phyloP scores from a whole-genome alignment of 805 yeast genomes.

The Teunomyces tritomae region DNA sequence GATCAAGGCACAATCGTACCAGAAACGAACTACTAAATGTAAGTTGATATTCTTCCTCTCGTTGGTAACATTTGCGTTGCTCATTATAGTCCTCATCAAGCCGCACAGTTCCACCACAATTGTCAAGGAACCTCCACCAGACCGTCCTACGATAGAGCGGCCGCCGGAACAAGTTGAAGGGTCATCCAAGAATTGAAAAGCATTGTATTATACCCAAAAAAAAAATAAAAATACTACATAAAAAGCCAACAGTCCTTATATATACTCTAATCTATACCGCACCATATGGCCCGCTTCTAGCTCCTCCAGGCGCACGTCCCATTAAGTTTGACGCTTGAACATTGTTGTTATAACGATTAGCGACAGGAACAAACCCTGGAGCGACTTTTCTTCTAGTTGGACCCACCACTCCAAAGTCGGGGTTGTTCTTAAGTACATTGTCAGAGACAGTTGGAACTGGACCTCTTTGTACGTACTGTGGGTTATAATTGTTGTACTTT shows the following conservation, averaged over 20 bases:
- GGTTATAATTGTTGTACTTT: conserved; percentile 7
- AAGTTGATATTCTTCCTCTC: conserved; percentile 74
- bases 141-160: conserved; percentile 7
- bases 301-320: conserved; percentile 13
- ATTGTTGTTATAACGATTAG: conserved; percentile 13
- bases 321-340: conserved; percentile 12
- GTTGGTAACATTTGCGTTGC: conserved; percentile 66
- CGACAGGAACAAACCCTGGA: conserved; percentile 22
- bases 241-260: background rate
- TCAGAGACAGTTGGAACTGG: conserved; percentile 34
- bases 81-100: conserved; percentile 68
- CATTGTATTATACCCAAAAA: background rate
- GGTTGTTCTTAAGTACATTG: conserved; percentile 36
- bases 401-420: conserved; percentile 31
- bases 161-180: conserved; percentile 2
- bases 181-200: conserved; percentile 1
- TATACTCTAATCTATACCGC: conserved; percentile 6
- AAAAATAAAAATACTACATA: background rate
- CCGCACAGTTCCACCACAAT: conserved; percentile 41
- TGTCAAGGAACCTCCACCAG: conserved; percentile 16
- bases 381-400: conserved; percentile 18
- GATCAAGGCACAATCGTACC: conserved; percentile 72
- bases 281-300: conserved; percentile 23
- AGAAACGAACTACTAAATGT: conserved; percentile 87
- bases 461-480: conserved; percentile 9